Conservation (phyloP, 2,329 filamentous ascomycete species). For the Colletotrichum neosansevieriae region DNA sequence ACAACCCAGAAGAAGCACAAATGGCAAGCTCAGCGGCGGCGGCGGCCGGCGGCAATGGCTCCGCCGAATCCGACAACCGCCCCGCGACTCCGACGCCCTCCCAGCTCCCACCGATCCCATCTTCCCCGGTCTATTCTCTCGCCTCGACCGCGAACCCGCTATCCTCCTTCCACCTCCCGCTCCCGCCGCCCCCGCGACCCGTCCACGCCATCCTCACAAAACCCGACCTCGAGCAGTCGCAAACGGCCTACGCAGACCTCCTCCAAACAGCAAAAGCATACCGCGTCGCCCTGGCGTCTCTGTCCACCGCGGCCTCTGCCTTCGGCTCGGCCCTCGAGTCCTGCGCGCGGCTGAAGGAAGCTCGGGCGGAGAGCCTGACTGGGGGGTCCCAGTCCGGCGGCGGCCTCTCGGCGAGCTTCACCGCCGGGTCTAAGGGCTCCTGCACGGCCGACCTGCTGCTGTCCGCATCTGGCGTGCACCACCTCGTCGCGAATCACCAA, state of each 20-base stretch:
- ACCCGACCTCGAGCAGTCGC: slow-evolving; percentile 72
- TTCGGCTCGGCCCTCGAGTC: slow-evolving; percentile 75
- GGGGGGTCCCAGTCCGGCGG: slow-evolving; percentile 49
- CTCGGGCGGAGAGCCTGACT: slow-evolving; percentile 67
- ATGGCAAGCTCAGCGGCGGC: slow-evolving; percentile 33
- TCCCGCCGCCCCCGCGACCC: slow-evolving; percentile 70
- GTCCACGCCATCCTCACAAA: slow-evolving; percentile 71
- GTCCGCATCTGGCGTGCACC: slow-evolving; percentile 73
- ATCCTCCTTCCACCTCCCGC: slow-evolving; percentile 69
- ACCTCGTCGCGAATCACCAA: slow-evolving; percentile 77
- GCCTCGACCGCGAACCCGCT: slow-evolving; percentile 72
- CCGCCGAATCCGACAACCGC: slow-evolving; percentile 52
- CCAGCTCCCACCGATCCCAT: slow-evolving; percentile 70
- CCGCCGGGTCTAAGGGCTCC: slow-evolving; percentile 55
- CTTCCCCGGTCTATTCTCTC: slow-evolving; percentile 73
- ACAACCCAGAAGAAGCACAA: too few relatives aligned
- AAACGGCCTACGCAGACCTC: slow-evolving; percentile 72
- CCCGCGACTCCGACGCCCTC: slow-evolving; percentile 59
- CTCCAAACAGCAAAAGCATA: slow-evolving; percentile 73
- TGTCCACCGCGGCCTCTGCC: slow-evolving; percentile 71
- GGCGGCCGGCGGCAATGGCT: slow-evolving; percentile 38
- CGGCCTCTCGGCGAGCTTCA: slow-evolving; percentile 61
- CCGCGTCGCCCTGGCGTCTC: slow-evolving; percentile 69
- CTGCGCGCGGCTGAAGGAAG: slow-evolving; percentile 76
- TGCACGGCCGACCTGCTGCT: slow-evolving; percentile 75